Base-by-base conservation (phyloP, 495 filamentous ascomycete genomes). In the Hypoxylon perforatum region DNA sequence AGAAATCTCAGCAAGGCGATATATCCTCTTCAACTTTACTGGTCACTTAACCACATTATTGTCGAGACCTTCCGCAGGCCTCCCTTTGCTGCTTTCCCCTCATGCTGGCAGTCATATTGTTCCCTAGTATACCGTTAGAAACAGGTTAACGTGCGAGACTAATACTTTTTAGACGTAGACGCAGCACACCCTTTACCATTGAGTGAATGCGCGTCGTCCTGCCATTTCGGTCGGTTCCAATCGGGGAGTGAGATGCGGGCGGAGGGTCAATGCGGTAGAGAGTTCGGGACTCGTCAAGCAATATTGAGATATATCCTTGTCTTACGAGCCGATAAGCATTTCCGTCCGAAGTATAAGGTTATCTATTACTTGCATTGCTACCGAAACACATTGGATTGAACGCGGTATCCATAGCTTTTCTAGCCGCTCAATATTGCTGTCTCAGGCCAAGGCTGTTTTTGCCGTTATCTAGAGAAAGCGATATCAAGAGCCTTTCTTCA, bases 181-280 rank as follows among this genome's bases (percentile, higher is more conserved):
- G 48, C 18, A 25, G 14, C 9, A 52, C 30, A 33, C n/a, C 48
- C 8, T 10, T 9, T 45, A 23, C 10, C 47, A 47, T 18, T 21
- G 41, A 48, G 41, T n/a, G 50, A 54, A 48, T 47, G 39, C 41
- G 49, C 30, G 48, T 48, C 38, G 39, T 25, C 57, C 15, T 52
- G 48, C 57, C 28, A 17, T 19, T 41, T 64, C 46, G 28, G 36
- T 46, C 45, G 35, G 25, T 28, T 38, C 8, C 38, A 38, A 39
- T 5, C 14, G 23, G 36, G 3, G 12, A 17, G 36, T 11, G 19
- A 3, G 46, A 46, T 52, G 61, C 14, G 22, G 25, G 41, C 15
- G 11, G 25, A 51, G 11, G 61, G 48, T 52, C 54, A 58, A 48
- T 53, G 48, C 54, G 53, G 28, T 17, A 38, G 25, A 57, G n/a